These are phyloP conservation scores for Solanum clarkiae DNA, from an alignment of 257 asterid species.

Conservation along the genomic window DNA sequence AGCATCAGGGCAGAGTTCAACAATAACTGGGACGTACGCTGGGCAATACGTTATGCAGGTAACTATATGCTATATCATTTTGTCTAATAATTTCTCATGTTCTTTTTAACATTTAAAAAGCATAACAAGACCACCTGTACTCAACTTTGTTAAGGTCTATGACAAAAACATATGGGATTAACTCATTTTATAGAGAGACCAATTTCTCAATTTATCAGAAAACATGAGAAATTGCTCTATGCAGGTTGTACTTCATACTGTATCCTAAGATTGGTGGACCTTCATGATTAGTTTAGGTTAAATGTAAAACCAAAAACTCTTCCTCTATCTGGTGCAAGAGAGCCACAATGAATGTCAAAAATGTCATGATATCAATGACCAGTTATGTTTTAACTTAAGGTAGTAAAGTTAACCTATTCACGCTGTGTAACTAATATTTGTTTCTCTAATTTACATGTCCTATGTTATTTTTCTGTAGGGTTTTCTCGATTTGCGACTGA, in stretches of 20 bases:
- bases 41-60: conserved; percentile 99
- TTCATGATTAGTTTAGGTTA: background rate
- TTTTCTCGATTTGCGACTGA: conserved; percentile 78
- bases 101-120: background rate
- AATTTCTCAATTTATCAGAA: background rate
- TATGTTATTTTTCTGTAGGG: conserved; percentile 39
- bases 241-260: background rate
- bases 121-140: background rate
- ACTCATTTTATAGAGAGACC: background rate
- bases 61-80: background rate
- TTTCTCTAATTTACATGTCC: background rate
- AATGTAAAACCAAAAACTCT: background rate
- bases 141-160: background rate
- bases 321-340: background rate
- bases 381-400: background rate
- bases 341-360: background rate
- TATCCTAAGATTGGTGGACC: background rate
- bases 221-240: background rate
- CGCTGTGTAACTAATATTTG: background rate
- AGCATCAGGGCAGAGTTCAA: conserved; percentile 97
- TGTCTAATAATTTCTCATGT: background rate
- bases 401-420: background rate
- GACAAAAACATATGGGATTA: background rate
- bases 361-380: background rate
- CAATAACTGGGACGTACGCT: conserved; percentile 95